Evolutionary conservation across 305 asterid genomes (phyloP), one percentile per base, ranked within the genome.

Genomic region (Caryopteris hybrid): DNA sequence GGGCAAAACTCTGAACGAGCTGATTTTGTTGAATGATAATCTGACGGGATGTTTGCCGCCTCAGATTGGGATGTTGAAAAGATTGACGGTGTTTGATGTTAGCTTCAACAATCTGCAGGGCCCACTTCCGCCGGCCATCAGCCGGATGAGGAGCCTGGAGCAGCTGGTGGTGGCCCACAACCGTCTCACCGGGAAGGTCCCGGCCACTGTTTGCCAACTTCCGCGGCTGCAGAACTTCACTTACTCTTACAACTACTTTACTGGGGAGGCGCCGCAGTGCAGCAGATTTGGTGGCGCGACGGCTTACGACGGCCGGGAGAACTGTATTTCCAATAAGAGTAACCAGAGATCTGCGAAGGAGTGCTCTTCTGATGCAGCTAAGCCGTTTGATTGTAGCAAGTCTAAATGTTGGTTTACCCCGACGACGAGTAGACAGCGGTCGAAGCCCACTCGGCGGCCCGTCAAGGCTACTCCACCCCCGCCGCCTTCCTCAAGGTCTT

Each of bases 21-120:
- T 88, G 61, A 66, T 83, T 33, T 57, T 88, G 75, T n/a, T 67
- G 79, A 88, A 86, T 17, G 87, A 86, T 36, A 72, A 83, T 23
- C 71, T 90, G 46, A 78, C 86, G 2, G 97, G 94, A 16, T 90
- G 97, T 72, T 70, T 91, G 77, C 88, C 95, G 34, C 67, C 82
- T 7, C 89, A 85, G 74, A 80, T 88, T 29, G 97, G 97, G 68
- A 66, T 50, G 75, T 60, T 91, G 38, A 45, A 57, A 25, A 80
- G 82, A 51, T 60, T 80, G 20, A 81, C 87, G 6, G 85, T 88
- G 76, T 74, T 91, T 38, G 87, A 88, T 69, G 83, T 70, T 25
- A 85, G 92, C 20, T 78, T 74, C 38, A 83, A 83, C 61, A 39
- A 21, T n/a, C 54, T 83, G 63, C 83, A 78, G 80, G 91, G 97